A percentile compares a stretch with the other conserved stretches of the same genome.
Conservation (phyloP, 1,284 basidiomycete species). For the Ceratobasidium sp. region DNA sequence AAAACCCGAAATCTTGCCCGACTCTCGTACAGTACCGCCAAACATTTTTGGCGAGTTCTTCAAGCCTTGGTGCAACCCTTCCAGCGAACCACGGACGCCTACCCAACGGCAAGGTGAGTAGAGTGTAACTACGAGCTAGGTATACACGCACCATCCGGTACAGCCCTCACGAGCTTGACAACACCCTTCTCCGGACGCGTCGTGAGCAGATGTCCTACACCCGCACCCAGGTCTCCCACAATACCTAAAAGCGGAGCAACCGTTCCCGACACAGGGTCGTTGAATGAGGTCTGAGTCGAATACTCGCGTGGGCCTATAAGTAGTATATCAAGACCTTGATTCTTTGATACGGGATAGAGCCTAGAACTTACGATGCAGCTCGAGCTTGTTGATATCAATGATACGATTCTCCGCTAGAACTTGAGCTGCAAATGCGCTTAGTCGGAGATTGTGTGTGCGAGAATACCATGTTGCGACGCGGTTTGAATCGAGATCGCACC, state of each 20-base stretch:
- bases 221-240: slow-evolving; percentile 62
- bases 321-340: not conserved
- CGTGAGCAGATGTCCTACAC: slow-evolving; percentile 61
- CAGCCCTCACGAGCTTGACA: slow-evolving; percentile 62
- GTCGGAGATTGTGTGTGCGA: slow-evolving; percentile 63
- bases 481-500: slow-evolving; percentile 68
- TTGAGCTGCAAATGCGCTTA: slow-evolving; percentile 69
- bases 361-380: slow-evolving; percentile 62
- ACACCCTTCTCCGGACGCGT: slow-evolving; percentile 60
- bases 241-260: slow-evolving; percentile 65
- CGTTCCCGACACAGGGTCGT: slow-evolving; percentile 64
- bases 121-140: not conserved
- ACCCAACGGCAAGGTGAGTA: not conserved
- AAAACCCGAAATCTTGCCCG: slow-evolving; percentile 61
- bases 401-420: slow-evolving; percentile 63
- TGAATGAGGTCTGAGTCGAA: slow-evolving; percentile 58
- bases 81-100: slow-evolving; percentile 63
- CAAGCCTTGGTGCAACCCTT: slow-evolving; percentile 63
- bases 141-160: slow-evolving; percentile 56
- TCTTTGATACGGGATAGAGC: not conserved
- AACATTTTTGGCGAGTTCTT: slow-evolving; percentile 63
- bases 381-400: slow-evolving; percentile 62
- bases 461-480: slow-evolving; percentile 72
- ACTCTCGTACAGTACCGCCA: slow-evolving; percentile 60
- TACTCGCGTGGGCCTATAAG: slow-evolving; percentile 67